Evolutionary conservation across 2,329 filamentous ascomycete species (phyloP), one percentile per base, ranked within the genome.

Genomic region (Xylariales sp.): DNA sequence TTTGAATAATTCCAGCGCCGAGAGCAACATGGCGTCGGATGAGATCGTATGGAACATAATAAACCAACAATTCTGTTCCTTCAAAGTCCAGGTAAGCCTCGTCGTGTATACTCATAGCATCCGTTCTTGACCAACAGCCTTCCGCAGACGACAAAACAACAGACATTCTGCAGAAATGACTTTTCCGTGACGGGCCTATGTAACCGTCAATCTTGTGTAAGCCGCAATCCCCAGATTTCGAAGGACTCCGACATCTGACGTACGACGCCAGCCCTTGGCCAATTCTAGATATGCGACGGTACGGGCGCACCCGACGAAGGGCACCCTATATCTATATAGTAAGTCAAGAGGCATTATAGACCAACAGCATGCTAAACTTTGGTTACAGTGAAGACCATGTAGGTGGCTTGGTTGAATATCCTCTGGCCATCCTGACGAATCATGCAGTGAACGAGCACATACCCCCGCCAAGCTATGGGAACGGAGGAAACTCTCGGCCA

Each of bases 41-140:
- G 91, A 97, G 68, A 94, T 97, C 51, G 84, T 97, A 50, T 98
- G 93, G 93, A 83, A 90, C 63, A 87, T 96, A 44, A 95, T 96
- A 53, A 94, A 95, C 67, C 87, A 93, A 67, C 86, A 59, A 20
- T 37, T 43, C 20, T 97, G 93, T 71, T 84, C 86, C 38, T 97
- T 90, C 74, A 96, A 96, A 62, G 74, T 97, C 52, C 95, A 95
- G 81, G 88, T n/a, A n/a, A n/a, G n/a, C n/a, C n/a, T n/a, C n/a
- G n/a, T n/a, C n/a, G n/a, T n/a, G n/a, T n/a, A n/a, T n/a, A n/a
- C n/a, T n/a, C n/a, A n/a, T n/a, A n/a, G n/a, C n/a, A n/a, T n/a
- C n/a, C n/a, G n/a, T n/a, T n/a, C n/a, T n/a, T n/a, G n/a, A n/a
- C n/a, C n/a, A n/a, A n/a, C n/a, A n/a, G n/a, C n/a, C 69, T 54